Evolutionary conservation across 2,329 filamentous ascomycete species (phyloP).

Genomic region (Trichoderma arundinaceum): DNA sequence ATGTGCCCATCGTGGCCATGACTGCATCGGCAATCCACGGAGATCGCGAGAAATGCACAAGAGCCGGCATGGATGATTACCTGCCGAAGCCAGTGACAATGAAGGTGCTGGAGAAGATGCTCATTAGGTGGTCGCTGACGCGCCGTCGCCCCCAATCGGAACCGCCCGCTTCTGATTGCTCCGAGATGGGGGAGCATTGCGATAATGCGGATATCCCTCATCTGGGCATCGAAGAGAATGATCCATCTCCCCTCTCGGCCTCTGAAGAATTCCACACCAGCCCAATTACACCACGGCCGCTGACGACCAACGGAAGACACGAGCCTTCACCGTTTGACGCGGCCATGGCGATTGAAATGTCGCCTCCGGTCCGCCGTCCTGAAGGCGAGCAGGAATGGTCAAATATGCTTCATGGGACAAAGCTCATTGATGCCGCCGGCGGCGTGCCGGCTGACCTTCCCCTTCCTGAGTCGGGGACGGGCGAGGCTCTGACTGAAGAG

Average conservation of each 20-base stretch:
- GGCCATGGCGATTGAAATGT: slow-evolving; percentile 41
- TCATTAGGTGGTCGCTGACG: slow-evolving; percentile 67
- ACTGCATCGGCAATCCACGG: slow-evolving; percentile 80
- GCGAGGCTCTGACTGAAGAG: slow-evolving; percentile 58
- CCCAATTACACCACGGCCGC: slow-evolving; percentile 50
- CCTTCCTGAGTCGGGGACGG: slow-evolving; percentile 44
- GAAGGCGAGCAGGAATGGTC: slow-evolving; percentile 50
- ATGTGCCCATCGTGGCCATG: slow-evolving; percentile 81
- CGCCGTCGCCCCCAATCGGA: slow-evolving; percentile 40
- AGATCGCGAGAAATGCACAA: slow-evolving; percentile 74
- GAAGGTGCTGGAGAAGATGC: slow-evolving; percentile 70
- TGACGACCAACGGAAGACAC: slow-evolving; percentile 46
- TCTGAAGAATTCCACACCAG: slow-evolving; percentile 42
- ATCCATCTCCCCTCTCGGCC: slow-evolving; percentile 30
- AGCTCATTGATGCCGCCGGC: slow-evolving; percentile 55
- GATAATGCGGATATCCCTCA: slow-evolving; percentile 50
- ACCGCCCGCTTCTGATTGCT: slow-evolving; percentile 51
- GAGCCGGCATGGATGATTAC: slow-evolving; percentile 78
- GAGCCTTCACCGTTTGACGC: slow-evolving; percentile 53
- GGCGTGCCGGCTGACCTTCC: slow-evolving; percentile 42
- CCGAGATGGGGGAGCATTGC: slow-evolving; percentile 52
- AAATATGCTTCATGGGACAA: slow-evolving; percentile 54
- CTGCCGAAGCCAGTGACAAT: slow-evolving; percentile 75
- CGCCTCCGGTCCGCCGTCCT: slow-evolving; percentile 43
- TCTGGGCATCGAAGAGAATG: slow-evolving; percentile 42